Evolutionary conservation across 441 rosid species (phyloP), one percentile per base, ranked within the genome.

Genomic region (Euphorbia celastroides): DNA sequence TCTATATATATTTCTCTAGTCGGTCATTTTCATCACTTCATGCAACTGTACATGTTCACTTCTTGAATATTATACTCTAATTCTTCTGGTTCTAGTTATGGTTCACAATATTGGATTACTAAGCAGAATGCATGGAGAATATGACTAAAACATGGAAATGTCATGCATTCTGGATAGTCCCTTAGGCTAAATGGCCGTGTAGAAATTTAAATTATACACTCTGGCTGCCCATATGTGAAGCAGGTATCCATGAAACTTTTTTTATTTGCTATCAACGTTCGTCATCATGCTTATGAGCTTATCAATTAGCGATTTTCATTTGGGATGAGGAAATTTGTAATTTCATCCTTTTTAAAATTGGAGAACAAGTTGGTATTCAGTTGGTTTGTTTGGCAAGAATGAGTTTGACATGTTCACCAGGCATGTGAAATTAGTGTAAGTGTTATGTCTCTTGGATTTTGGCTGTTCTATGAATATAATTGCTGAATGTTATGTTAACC

Each of bases 391-490:
- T 5, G 3, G 22, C 28, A 16, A 19, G 17, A 3, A 34, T 5
- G 36, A 22, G 36, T 30, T 68, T 70, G 41, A 63, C 31, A 19
- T 71, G 60, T 65, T 57, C 62, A 65, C 64, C 57, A 69, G 94
- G 85, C 78, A 70, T 79, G 73, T 71, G 79, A 81, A 70, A 89
- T 79, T 76, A 3, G 17, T 42, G 1, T 25, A n/a, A 3, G 7
- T 12, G 14, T 55, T 28, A 27, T 11, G 32, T 57, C 17, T 27
- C 31, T 28, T 27, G 36, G 28, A 27, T 57, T 57, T 26, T 13
- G 4, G 28, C 41, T 25, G 14, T 61, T 22, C 19, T 57, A 44
- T 19, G 11, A 19, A 50, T 7, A 19, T 25, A 30, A 28, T 64
- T 48, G 16, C 34, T 11, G 17, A 10, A 26, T 9, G 23, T 48